These are phyloP conservation scores for Gypsophila paniculata DNA, from an alignment of 179 eudicot genomes.

Conservation along the genomic window DNA sequence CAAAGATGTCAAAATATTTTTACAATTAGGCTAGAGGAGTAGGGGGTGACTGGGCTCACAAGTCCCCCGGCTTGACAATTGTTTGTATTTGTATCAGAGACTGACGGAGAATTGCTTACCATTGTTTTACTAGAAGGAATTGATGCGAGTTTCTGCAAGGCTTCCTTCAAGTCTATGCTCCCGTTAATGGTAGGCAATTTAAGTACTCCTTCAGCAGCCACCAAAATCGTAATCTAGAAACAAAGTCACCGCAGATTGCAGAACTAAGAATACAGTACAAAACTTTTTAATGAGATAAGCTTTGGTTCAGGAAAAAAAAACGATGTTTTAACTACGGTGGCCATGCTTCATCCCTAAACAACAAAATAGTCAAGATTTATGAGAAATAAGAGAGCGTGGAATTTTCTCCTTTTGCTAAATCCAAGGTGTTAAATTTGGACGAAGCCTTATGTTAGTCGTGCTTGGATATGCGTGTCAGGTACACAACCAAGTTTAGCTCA, in stretches of 20 bases:
- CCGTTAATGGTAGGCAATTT: slow-evolving; percentile 69
- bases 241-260: not conserved
- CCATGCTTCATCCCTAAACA: not conserved
- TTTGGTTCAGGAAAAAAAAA: not conserved
- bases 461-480: too few species aligned
- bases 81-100: not conserved
- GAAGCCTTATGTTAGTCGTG: too few species aligned
- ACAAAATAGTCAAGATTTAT: not conserved
- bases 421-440: too few species aligned
- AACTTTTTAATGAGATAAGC: not conserved
- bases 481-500: too few species aligned
- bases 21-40: not conserved
- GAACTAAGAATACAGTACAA: not conserved
- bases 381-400: not conserved
- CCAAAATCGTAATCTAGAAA: slow-evolving; percentile 70
- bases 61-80: not conserved
- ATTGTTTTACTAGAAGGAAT: slow-evolving; percentile 65
- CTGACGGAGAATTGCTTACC: slow-evolving; percentile 33
- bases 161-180: slow-evolving; percentile 69
- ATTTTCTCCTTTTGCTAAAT: too few species aligned
- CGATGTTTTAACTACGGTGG: not conserved
- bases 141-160: slow-evolving; percentile 71
- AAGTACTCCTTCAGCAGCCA: slow-evolving; percentile 79
- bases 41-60: not conserved
- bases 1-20: too few species aligned